These are phyloP conservation scores for Myxozyma vanderwaltii DNA, from an alignment of 805 yeast genomes.

Conservation along the genomic window DNA sequence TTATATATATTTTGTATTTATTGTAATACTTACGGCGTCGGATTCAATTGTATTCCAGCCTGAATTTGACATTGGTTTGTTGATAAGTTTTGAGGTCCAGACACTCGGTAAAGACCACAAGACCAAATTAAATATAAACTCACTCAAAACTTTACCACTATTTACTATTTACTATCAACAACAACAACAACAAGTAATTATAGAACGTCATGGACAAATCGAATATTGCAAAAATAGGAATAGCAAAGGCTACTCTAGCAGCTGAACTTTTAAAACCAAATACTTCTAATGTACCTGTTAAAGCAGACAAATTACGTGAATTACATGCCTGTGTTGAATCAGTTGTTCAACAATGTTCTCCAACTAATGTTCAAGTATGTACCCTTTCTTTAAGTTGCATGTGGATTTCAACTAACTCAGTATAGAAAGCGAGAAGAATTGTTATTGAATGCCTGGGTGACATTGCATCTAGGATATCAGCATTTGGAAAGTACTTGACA, in stretches of 20 bases:
- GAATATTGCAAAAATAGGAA: constrained; percentile 14
- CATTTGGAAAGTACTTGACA: constrained; percentile 22
- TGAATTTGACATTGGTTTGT: constrained; percentile 29
- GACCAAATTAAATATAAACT: too few species aligned
- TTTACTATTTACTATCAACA: too few species aligned
- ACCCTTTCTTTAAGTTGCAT: not conserved
- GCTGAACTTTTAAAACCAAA: constrained; percentile 25
- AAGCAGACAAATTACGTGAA: constrained; percentile 13
- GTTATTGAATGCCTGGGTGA: constrained; percentile 5
- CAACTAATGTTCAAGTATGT: constrained; percentile 17
- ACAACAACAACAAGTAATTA: too few species aligned
- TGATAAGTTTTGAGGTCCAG: too few species aligned
- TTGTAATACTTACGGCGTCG: constrained; percentile 51
- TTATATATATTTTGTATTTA: not conserved
- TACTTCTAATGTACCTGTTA: not conserved
- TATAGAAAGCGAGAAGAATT: constrained; percentile 2
- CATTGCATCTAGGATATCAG: constrained; percentile 5
- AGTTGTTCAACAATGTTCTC: constrained; percentile 11
- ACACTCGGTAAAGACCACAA: too few species aligned
- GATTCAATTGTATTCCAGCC: constrained; percentile 68
- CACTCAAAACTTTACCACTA: too few species aligned
- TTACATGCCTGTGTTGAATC: constrained; percentile 16
- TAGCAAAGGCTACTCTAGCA: constrained; percentile 26
- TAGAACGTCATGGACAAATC: constrained; percentile 4
- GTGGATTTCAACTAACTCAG: not conserved